Evolutionary conservation across 768 basidiomycete genomes (phyloP), one percentile per base, ranked within the genome.

Genomic region (Steccherinum ochraceum): DNA sequence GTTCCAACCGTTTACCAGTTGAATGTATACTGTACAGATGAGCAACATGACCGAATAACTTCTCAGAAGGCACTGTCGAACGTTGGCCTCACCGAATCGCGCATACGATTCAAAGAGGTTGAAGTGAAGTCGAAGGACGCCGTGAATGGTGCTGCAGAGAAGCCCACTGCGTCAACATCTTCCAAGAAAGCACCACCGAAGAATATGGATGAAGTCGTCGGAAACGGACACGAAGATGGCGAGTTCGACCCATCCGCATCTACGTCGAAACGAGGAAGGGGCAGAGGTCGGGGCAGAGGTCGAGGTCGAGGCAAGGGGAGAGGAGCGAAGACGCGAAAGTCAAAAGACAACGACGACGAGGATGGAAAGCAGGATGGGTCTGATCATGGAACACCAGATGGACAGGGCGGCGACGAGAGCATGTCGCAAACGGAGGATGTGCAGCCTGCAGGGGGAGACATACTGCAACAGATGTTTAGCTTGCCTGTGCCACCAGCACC

Each of bases 91-190:
- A 83, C 84, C 0, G 79, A 80, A 52, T 78, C 80, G 53, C 81
- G 89, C 5, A 78, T 89, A 48, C 74, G 73, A n/a, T 91, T 91
- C 67, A 78, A 75, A 52, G 83, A 87, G 61, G 82, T 89, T 3
- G 78, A 80, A 24, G 69, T 89, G 40, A 70, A 71, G 25, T 69
- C 71, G 13, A 80, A 74, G 54, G 59, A 52, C 0, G 56, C 53
- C 18, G 43, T 41, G 16, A 48, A 10, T 21, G 10, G 24, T 12
- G 13, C n/a, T 19, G 19, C 16, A 43, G 18, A 43, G 21, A 19
- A 43, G 41, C 7, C n/a, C 21, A 7, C 21, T 5, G 7, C 41
- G 41, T 19, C 41, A 19, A 23, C 21, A 11, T 10, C 16, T 23
- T 19, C 41, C 7, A 18, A 43, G 41, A 7, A 43, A 43, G 10